A percentile compares a stretch with the other conserved stretches of the same genome.
These are phyloP conservation scores for Rubus idaeus DNA, from an alignment of 306 rosid species.

Conservation along the genomic window DNA sequence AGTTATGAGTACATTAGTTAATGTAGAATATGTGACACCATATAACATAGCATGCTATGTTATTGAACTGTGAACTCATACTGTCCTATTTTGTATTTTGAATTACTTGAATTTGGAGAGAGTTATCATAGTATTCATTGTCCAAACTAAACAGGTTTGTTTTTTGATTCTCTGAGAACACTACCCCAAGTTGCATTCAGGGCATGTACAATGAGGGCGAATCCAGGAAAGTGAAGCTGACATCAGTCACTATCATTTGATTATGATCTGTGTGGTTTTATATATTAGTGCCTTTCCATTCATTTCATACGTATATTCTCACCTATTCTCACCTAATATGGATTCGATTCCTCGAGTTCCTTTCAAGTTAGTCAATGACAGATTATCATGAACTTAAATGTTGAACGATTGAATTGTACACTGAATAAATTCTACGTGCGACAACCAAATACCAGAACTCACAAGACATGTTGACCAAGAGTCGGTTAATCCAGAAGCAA, in stretches of 20 bases:
- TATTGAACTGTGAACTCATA: neutral
- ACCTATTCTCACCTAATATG: constrained; percentile 11
- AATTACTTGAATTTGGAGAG: neutral
- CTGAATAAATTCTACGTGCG: neutral
- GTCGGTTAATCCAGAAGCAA: neutral
- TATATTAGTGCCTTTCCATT: no score
- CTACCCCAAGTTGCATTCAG: neutral
- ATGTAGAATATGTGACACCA: neutral
- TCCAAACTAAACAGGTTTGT: neutral
- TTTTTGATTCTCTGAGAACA: neutral
- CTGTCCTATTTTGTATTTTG: neutral
- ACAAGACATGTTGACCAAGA: neutral
- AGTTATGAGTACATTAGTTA: neutral
- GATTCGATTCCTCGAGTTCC: constrained; percentile 13
- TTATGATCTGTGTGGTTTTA: neutral
- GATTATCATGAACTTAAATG: no score
- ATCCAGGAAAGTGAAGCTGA: constrained; percentile 4
- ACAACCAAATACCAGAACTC: neutral
- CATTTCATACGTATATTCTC: neutral
- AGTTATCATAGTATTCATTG: neutral
- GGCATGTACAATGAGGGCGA: neutral
- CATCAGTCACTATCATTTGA: neutral
- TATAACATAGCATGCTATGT: neutral
- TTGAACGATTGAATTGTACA: neutral
- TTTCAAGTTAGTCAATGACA: neutral